These are phyloP conservation scores for Amylocarpus encephaloides DNA, from an alignment of 2,329 filamentous ascomycete genomes.

Conservation along the genomic window DNA sequence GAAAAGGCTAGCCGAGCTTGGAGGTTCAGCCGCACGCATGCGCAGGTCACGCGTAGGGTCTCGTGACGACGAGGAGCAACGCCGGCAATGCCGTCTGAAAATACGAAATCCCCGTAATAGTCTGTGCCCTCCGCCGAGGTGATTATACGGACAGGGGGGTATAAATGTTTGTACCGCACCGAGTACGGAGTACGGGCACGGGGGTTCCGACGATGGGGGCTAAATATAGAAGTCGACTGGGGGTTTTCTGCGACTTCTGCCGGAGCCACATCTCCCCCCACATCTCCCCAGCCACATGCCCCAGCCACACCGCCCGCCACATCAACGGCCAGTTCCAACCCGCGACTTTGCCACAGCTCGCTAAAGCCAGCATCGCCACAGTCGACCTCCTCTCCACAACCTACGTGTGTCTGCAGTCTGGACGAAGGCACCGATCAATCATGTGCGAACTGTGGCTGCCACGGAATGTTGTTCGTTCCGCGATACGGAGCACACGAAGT, in stretches of 20 bases:
- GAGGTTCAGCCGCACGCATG: conserved; percentile 1
- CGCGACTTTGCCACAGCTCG: conserved; percentile 7
- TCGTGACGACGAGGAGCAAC: too few relatives aligned
- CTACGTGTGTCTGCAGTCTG: neutral
- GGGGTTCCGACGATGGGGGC: conserved; percentile 1
- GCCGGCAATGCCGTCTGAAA: neutral
- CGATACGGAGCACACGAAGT: too few relatives aligned
- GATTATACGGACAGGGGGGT: too few relatives aligned
- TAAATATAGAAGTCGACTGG: conserved; percentile 3
- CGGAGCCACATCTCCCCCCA: neutral
- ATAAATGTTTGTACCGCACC: too few relatives aligned
- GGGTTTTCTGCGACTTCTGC: neutral
- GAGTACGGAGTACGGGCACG: conserved; percentile 9
- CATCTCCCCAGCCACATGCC: conserved; percentile 1
- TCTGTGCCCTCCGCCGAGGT: too few relatives aligned
- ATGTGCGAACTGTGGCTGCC: conserved; percentile 2
- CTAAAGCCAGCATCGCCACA: conserved; percentile 3
- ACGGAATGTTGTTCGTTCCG: too few relatives aligned
- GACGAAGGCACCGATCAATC: conserved; percentile 4
- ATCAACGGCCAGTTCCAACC: conserved; percentile 1
- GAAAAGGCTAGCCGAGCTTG: neutral
- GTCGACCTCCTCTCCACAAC: neutral
- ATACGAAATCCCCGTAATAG: too few relatives aligned
- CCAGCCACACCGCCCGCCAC: neutral
- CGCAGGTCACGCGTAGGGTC: neutral